Evolutionary conservation across 164 flowering plant species (phyloP), one percentile per base, ranked within the genome.

Genomic region (Dillenia suffruticosa): DNA sequence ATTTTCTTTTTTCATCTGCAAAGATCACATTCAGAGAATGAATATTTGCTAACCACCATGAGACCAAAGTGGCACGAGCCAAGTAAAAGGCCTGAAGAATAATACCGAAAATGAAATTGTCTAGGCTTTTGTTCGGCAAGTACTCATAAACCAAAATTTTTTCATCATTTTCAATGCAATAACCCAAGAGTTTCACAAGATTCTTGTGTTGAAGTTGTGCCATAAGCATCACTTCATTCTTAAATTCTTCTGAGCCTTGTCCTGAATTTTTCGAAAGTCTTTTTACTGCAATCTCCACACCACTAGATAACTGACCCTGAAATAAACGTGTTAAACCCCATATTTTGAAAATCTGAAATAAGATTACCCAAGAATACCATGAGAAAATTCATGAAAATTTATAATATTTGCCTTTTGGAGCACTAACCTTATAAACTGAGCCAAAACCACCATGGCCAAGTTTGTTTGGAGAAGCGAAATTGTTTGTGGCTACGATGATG

Each of bases 111-210:
- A 59, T 47, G 8, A 59, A 59, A 8, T 10, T 9, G 26, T 59
- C 62, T 9, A 59, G 10, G 52, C 62, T 59, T 48, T 59, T 59
- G 62, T 47, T 59, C 1, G 53, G 52, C 43, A 59, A 13, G 26
- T 59, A 59, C 26, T 59, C 62, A 59, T 59, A 59, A 16, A 59
- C 24, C 8, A 59, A 26, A 44, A 59, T 59, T 44, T 59, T 59
- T 10, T 48, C 62, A 24, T 59, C 62, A 12, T 49, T 15, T 32
- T 59, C 14, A 11, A 47, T 8, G 52, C 62, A 59, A 19, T 51
- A 59, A 48, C 62, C 62, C 13, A 59, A 3, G 1, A 59, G 51
- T 17, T 13, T 47, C 15, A 59, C 62, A 48, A 58, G 54, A 19
- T 19, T 59, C 12, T 43, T 59, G 62, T 59, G 62, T 49, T 59